Evolutionary conservation across 805 yeast species (phyloP), one percentile per base, ranked within the genome.

Genomic region (Henningerozyma blattae): DNA sequence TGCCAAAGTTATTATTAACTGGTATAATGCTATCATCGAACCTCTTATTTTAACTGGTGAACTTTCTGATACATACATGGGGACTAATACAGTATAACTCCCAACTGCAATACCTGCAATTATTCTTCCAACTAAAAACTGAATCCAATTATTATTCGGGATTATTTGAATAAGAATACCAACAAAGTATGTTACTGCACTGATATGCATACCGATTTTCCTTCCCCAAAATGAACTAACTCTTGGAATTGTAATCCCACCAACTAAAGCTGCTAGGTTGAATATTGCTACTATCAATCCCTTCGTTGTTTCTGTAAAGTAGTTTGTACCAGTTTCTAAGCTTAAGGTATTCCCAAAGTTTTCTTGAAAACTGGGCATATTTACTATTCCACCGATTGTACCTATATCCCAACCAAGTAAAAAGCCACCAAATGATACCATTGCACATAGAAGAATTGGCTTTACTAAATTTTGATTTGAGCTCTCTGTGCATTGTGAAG

Each of bases 391-490:
- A 14, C 81, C 75, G 49, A 78, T 74, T 36, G 79, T 75, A 48
- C 85, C 85, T 25, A 83, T 74, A 58, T 78, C 86, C 67, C 76
- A 78, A 33, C 86, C 86, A 45, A 75, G 75, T 22, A 75, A 73
- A 49, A 72, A 77, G 18, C 85, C 86, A 46, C 81, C 81, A 43
- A 75, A 75, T 6, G 83, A 76, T 35, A 77, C 70, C 35, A 71
- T 46, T n/a, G 64, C 45, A 56, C 84, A 75, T 19, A 56, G 58
- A 33, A 48, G n/a, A 13, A 56, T 39, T 16, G 48, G 48, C 4
- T 27, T 15, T 1, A 31, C 10, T 22, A 41, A 29, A 15, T 24
- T 5, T 24, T 24, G 7, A 13, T 10, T 24, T n/a, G n/a, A n/a
- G n/a, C n/a, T n/a, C n/a, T n/a, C n/a, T n/a, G n/a, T n/a, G n/a